Percentiles rank a stretch among this genome's conserved stretches.
phyloP scores from a whole-genome alignment of 2,329 filamentous ascomycete species.

The Colletotrichum graminicola region DNA sequence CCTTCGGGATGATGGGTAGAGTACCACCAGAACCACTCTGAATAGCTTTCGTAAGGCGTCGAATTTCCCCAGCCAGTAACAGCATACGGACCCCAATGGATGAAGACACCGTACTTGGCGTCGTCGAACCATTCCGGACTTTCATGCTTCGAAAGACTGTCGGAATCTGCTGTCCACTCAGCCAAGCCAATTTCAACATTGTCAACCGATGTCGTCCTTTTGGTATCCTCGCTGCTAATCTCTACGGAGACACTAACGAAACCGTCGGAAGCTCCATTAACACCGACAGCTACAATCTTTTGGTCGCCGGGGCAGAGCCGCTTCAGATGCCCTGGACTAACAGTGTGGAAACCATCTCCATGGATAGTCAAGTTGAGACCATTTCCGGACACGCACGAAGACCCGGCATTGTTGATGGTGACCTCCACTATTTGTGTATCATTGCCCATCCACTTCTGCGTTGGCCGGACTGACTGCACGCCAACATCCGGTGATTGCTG shows the following conservation, averaged over 20 bases:
- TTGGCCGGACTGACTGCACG: constrained; percentile 57
- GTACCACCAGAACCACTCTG: constrained; percentile 66
- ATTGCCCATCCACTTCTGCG: constrained; percentile 55
- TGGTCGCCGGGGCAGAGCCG: constrained; percentile 60
- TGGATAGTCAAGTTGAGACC: constrained; percentile 49
- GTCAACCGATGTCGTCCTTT: constrained; percentile 41
- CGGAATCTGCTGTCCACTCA: constrained; percentile 51
- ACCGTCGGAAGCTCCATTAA: constrained; percentile 48
- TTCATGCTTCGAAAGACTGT: constrained; percentile 54
- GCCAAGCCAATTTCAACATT: constrained; percentile 51
- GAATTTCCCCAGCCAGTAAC: constrained; percentile 68
- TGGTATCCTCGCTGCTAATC: constrained; percentile 36
- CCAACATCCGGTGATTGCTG: constrained; percentile 44
- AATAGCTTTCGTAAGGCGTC: constrained; percentile 55
- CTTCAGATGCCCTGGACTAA: constrained; percentile 54
- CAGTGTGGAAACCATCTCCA: constrained; percentile 56
- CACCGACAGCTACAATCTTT: constrained; percentile 53
- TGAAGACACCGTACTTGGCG: constrained; percentile 71
- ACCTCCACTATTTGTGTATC: constrained; percentile 57
- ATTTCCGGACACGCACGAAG: constrained; percentile 49
- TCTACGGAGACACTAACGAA: constrained; percentile 44
- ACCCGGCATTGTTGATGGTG: constrained; percentile 53
- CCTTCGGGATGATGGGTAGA: constrained; percentile 36
- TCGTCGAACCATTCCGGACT: constrained; percentile 66
- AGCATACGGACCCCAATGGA: constrained; percentile 69